A percentile compares a stretch with the other conserved stretches of the same genome.
These are phyloP conservation scores for Pseudogymnoascus sp. DNA, from an alignment of 2,329 filamentous ascomycete genomes.

Conservation along the genomic window DNA sequence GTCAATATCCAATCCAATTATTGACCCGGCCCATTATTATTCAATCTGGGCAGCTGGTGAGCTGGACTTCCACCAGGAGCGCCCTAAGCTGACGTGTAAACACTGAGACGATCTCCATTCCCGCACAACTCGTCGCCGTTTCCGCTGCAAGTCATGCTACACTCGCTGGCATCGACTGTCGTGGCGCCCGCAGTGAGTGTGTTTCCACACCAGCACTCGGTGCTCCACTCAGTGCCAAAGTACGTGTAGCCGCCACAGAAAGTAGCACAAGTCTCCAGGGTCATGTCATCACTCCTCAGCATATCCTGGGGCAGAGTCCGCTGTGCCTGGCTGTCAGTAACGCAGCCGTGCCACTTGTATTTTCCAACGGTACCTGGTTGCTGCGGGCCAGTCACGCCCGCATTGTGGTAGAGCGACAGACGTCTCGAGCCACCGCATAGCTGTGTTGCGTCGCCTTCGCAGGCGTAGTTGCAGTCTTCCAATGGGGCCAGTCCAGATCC, in stretches of 20 bases:
- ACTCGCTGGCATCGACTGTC: conserved; percentile 17
- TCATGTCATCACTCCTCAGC: conserved; percentile 26
- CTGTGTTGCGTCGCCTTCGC: not conserved
- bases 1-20: not conserved
- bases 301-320: conserved; percentile 22
- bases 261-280: conserved; percentile 28
- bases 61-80: not conserved
- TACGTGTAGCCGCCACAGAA: conserved; percentile 28
- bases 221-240: conserved; percentile 34
- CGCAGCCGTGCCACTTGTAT: conserved; percentile 28
- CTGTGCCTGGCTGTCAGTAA: conserved; percentile 24
- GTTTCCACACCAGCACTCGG: conserved; percentile 31
- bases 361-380: conserved; percentile 16
- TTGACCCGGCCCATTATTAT: not conserved
- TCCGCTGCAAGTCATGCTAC: conserved; percentile 25
- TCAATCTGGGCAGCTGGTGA: not conserved
- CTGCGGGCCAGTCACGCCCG: not conserved
- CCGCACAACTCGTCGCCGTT: conserved; percentile 31
- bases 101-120: conserved; percentile 24
- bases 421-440: not conserved
- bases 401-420: not conserved
- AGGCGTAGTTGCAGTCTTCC: not conserved
- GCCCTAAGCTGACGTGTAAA: conserved; percentile 16
- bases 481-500: not conserved
- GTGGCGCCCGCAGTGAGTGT: conserved; percentile 21